These are phyloP conservation scores for Dictyostelium purpureum DNA, from an alignment of 78 protist genomes.

Conservation along the genomic window DNA sequence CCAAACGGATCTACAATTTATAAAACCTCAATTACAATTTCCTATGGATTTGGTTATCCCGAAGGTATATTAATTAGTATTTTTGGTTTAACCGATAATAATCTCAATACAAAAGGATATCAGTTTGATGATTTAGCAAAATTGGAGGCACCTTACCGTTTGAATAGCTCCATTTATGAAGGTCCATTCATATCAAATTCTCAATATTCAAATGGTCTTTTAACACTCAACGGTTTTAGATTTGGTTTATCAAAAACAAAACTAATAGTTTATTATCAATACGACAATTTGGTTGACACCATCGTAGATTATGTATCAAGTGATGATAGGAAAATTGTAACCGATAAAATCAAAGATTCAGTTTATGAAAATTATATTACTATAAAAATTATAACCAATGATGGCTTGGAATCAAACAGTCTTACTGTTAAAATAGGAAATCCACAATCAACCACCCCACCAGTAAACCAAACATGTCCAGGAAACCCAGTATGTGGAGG, in stretches of 20 bases:
- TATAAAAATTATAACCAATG: neutral
- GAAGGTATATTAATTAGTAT: neutral
- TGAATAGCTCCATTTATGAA: neutral
- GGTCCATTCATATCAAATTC: neutral
- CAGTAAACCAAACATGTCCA: neutral
- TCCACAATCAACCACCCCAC: neutral
- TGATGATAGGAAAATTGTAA: neutral
- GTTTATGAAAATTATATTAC: neutral
- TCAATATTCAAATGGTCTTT: neutral
- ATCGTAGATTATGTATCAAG: neutral
- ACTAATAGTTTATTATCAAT: too few species aligned
- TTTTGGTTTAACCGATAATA: constrained; percentile 2
- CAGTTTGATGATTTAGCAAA: neutral
- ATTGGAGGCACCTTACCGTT: neutral
- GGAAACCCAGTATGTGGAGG: constrained; percentile 2
- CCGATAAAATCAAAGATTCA: neutral
- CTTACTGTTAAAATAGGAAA: too few species aligned
- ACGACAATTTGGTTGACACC: too few species aligned
- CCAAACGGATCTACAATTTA: neutral
- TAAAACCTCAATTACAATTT: neutral
- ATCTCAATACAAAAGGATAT: neutral
- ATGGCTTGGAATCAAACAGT: neutral
- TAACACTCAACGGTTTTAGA: neutral
- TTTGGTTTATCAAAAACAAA: neutral
- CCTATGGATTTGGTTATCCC: constrained; percentile 8